Evolutionary conservation across 2,329 filamentous ascomycete species (phyloP), one percentile per base, ranked within the genome.

Genomic region (Botrytis sinoallii): DNA sequence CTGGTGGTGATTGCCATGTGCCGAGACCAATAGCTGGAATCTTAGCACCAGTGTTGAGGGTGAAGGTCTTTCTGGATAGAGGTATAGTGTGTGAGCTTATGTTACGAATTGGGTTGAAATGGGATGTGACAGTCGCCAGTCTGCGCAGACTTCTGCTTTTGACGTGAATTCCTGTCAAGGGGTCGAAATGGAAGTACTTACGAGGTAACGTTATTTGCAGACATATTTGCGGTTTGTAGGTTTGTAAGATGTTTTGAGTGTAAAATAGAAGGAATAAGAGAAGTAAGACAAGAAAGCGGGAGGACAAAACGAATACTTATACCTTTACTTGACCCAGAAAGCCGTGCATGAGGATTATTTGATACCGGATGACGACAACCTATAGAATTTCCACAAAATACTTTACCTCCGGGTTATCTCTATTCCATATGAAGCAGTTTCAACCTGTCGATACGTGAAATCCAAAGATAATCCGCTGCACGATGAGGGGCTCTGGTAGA

Each of bases 11-110:
- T 80, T 94, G 92, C 92, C 92, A 95, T 73, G 93, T 95, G 73
- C 93, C 93, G 64, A 95, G 86, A 75, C 92, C 92, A 77, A 95
- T 83, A 78, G 90, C 90, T 73, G 92, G 92, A 75, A 96, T 96
- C 84, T 93, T 90, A 82, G 88, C 91, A 74, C 93, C 93, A 71
- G 90, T 91, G 84, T 93, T 92, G 82, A 93, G 88, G 77, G 88
- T 90, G 81, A 90, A 91, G 79, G 89, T 88, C 79, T 86, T 86
- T 75, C 81, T 82, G 74, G 75, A 73, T 38, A 73, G 25, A 59
- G 65, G 29, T 35, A 46, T 46, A 14, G 64, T 55, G 40, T 70
- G 76, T 78, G 78, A 79, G 77, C 76, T 77, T 14, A 63, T 55
- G 63, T 35, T 63, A 55, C 55, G 70, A 46, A 40, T 29, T 55